Percentiles rank a stretch among this genome's conserved stretches.
phyloP scores from a whole-genome alignment of 306 rosid genomes.

The Vigna unguiculata region DNA sequence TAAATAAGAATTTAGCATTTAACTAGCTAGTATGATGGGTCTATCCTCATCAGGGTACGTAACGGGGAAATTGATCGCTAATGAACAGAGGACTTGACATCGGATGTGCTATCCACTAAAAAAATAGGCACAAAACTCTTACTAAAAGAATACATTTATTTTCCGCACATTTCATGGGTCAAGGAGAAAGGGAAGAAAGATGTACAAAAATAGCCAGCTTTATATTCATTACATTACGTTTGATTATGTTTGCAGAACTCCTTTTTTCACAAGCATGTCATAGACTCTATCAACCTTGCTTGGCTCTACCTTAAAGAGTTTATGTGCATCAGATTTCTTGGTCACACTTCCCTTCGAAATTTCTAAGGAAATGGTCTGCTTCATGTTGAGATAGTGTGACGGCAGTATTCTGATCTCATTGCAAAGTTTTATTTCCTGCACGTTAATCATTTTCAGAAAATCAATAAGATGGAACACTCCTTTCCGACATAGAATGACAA shows the following conservation, averaged over 20 bases:
- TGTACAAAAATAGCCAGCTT: conserved; percentile 7
- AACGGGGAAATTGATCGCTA: no score
- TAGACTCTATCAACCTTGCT: conserved; percentile 81
- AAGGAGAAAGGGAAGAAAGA: not conserved
- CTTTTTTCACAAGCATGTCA: conserved; percentile 73
- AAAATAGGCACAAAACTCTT: not conserved
- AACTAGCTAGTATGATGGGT: no score
- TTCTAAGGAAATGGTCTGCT: conserved; percentile 59
- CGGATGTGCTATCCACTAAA: not conserved
- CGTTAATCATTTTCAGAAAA: conserved; percentile 14
- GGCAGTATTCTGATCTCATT: conserved; percentile 77
- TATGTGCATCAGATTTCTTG: conserved; percentile 71
- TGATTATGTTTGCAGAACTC: conserved; percentile 49
- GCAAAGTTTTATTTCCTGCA: conserved; percentile 82
- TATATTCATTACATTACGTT: conserved; percentile 13
- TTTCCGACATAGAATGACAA: no score
- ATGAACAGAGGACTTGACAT: no score
- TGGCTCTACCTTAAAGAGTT: conserved; percentile 71
- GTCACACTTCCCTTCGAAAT: conserved; percentile 66
- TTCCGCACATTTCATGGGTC: not conserved
- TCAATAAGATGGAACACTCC: conserved; percentile 36
- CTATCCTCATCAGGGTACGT: no score
- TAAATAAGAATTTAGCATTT: no score
- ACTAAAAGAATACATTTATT: not conserved
- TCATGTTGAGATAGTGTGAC: conserved; percentile 73